These are phyloP conservation scores for Suillus variegatus DNA, from an alignment of 768 basidiomycete genomes.

Conservation along the genomic window DNA sequence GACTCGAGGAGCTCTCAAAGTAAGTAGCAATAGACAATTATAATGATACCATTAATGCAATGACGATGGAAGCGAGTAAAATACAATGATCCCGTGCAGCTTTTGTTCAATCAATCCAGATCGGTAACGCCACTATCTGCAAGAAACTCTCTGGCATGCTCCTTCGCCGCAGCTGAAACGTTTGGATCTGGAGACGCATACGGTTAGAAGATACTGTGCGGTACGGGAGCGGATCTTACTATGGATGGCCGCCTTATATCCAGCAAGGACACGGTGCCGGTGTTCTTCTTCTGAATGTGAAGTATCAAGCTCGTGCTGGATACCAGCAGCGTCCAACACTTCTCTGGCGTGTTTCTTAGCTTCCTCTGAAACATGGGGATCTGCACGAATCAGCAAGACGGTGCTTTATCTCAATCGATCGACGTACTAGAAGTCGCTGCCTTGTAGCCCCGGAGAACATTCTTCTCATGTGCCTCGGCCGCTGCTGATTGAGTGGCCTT, in stretches of 20 bases:
- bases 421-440: constrained; percentile 46
- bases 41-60: constrained; percentile 8
- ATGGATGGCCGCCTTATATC: constrained; percentile 55
- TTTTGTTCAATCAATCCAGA: constrained; percentile 8
- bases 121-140: constrained; percentile 26
- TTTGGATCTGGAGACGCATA: constrained; percentile 37
- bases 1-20: constrained; percentile 40
- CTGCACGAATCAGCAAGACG: constrained; percentile 23
- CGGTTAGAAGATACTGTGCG: constrained; percentile 3
- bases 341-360: constrained; percentile 59
- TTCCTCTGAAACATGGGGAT: constrained; percentile 44
- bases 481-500: neutral
- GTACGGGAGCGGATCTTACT: constrained; percentile 31
- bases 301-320: constrained; percentile 31
- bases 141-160: constrained; percentile 46
- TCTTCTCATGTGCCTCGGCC: constrained; percentile 12
- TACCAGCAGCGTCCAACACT: constrained; percentile 48
- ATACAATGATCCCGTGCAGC: neutral
- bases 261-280: constrained; percentile 47
- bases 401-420: neutral
- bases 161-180: constrained; percentile 50
- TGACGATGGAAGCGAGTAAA: neutral
- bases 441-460: constrained; percentile 49
- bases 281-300: constrained; percentile 40
- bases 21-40: constrained; percentile 7